Conservation (phyloP, 805 yeast species). For the Monosporozyma yasuniensis region DNA sequence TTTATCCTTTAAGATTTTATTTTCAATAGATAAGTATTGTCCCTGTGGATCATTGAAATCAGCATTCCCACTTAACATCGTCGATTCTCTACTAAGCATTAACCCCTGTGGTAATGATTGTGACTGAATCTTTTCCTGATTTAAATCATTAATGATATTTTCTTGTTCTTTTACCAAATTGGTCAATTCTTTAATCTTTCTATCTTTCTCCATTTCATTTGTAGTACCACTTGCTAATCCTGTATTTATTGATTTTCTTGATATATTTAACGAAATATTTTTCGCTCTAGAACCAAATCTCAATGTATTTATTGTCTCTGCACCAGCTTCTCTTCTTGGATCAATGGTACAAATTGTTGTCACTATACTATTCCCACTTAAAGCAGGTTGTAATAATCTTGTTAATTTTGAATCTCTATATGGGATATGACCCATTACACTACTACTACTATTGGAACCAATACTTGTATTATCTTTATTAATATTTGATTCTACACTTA, state of each 20-base stretch:
- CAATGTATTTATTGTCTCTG: constrained; percentile 79
- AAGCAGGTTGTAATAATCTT: constrained; percentile 80
- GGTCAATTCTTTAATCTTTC: constrained; percentile 46
- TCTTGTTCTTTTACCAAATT: constrained; percentile 55
- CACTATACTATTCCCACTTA: constrained; percentile 78
- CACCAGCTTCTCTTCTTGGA: constrained; percentile 45
- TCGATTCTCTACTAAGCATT: no score
- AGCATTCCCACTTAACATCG: not conserved
- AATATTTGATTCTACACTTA: constrained; percentile 39
- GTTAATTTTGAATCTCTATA: constrained; percentile 91
- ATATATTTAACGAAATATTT: constrained; percentile 52
- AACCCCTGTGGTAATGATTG: not conserved
- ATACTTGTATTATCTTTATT: constrained; percentile 11
- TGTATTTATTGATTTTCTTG: constrained; percentile 26
- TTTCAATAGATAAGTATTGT: constrained; percentile 50
- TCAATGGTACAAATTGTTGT: constrained; percentile 83
- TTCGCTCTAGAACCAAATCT: constrained; percentile 92
- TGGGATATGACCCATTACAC: constrained; percentile 53
- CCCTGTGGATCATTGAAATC: constrained; percentile 25
- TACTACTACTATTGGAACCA: constrained; percentile 16
- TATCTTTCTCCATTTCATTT: constrained; percentile 34
- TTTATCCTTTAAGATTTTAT: constrained; percentile 52
- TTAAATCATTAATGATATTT: constrained; percentile 38
- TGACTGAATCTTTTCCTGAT: not conserved
- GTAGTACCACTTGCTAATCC: not conserved